Conservation (phyloP, 148 eudicot genomes). For the Rhododendron ovatum region DNA sequence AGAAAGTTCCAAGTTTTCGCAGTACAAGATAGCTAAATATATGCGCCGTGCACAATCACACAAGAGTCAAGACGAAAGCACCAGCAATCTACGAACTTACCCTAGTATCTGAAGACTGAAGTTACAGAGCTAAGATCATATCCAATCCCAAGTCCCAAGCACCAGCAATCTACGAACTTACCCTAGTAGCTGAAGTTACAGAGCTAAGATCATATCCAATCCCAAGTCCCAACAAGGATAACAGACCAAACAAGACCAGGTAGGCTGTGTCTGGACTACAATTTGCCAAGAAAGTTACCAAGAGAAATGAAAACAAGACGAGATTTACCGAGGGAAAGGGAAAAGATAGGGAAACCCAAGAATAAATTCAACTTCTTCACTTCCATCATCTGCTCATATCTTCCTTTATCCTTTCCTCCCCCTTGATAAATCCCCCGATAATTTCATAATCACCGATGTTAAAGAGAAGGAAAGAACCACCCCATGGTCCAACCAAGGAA, state of each 20-base stretch:
- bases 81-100: not conserved
- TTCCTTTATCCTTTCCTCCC: not conserved
- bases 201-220: not conserved
- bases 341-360: not conserved
- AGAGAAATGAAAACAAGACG: not conserved
- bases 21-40: not conserved
- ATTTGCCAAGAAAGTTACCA: not conserved
- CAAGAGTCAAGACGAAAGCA: not conserved
- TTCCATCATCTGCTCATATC: not conserved
- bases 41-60: not conserved
- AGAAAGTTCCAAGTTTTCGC: not conserved
- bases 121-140: not conserved
- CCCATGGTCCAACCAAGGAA: slow-evolving; percentile 42
- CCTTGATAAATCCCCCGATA: not conserved
- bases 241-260: not conserved
- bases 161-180: not conserved
- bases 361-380: not conserved
- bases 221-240: not conserved
- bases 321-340: not conserved
- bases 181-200: not conserved
- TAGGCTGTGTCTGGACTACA: not conserved
- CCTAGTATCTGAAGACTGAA: too few relatives aligned
- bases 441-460: not conserved
- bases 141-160: not conserved
- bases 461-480: slow-evolving; percentile 25